Percentiles rank a stretch among this genome's conserved stretches.
phyloP scores from a whole-genome alignment of 2,329 filamentous ascomycete genomes.

The Dothideomycetes sp. region DNA sequence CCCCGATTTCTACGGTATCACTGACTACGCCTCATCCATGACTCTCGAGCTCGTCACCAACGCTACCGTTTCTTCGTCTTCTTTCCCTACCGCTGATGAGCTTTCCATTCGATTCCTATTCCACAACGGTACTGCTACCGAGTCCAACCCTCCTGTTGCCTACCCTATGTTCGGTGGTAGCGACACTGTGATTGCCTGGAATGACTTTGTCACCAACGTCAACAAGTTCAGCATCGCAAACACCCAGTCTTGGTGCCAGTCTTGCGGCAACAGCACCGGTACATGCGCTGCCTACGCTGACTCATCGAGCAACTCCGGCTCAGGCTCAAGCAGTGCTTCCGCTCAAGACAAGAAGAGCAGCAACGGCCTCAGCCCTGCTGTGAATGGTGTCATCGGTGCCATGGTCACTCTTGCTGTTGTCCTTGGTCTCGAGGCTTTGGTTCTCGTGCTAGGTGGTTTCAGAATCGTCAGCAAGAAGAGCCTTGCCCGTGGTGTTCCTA shows the following conservation, averaged over 20 bases:
- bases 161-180: conserved; percentile 55
- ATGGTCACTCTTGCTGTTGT: conserved; percentile 59
- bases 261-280: conserved; percentile 64
- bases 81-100: conserved; percentile 32
- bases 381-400: conserved; percentile 74
- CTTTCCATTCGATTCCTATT: conserved; percentile 53
- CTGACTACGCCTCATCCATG: conserved; percentile 79
- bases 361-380: conserved; percentile 52
- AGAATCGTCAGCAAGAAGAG: conserved; percentile 49
- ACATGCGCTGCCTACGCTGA: conserved; percentile 47
- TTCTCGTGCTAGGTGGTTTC: conserved; percentile 48
- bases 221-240: conserved; percentile 56
- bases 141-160: conserved; percentile 35
- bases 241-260: conserved; percentile 60
- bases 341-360: conserved; percentile 21
- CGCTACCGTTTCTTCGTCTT: conserved; percentile 33
- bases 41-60: conserved; percentile 63
- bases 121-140: conserved; percentile 50
- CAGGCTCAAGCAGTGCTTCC: conserved; percentile 15
- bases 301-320: conserved; percentile 21
- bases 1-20: conserved; percentile 61
- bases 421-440: conserved; percentile 45
- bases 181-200: conserved; percentile 52
- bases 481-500: conserved; percentile 18
- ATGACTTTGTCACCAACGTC: conserved; percentile 56